Evolutionary conservation across 768 basidiomycete species (phyloP).

Genomic region (Rhizopogon roseolus): DNA sequence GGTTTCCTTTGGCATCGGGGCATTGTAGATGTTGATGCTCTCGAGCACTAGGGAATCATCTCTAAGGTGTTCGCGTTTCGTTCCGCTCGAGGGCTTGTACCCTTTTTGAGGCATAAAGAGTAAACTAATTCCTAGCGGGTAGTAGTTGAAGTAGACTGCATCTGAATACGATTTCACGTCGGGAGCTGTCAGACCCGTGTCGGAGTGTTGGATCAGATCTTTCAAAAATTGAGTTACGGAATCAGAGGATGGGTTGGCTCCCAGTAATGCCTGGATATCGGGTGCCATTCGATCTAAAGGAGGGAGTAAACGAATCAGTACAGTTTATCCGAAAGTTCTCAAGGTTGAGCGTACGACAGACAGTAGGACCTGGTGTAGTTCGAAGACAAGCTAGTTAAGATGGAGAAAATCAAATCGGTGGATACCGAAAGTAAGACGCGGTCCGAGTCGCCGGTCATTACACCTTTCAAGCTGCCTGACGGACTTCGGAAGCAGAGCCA

Average conservation of each 20-base stretch:
- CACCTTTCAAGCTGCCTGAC: neutral
- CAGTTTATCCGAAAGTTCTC: neutral
- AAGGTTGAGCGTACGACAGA: neutral
- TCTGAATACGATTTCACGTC: constrained; percentile 80
- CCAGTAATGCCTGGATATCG: constrained; percentile 38
- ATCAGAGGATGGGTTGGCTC: constrained; percentile 45
- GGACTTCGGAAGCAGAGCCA: neutral
- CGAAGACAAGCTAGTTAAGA: neutral
- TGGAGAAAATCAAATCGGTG: no score
- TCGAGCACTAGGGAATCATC: constrained; percentile 55
- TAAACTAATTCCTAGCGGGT: constrained; percentile 73
- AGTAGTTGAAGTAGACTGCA: constrained; percentile 84
- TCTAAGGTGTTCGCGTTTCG: constrained; percentile 41
- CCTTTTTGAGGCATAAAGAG: constrained; percentile 65
- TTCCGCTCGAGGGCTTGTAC: constrained; percentile 51
- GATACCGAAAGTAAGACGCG: no score
- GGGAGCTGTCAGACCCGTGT: constrained; percentile 28
- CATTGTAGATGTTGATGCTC: constrained; percentile 82
- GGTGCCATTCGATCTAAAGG: constrained; percentile 7
- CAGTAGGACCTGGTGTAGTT: neutral
- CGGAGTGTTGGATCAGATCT: constrained; percentile 15
- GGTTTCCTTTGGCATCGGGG: constrained; percentile 27
- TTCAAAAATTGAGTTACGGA: constrained; percentile 39
- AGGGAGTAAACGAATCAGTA: neutral
- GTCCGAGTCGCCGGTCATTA: no score